Evolutionary conservation across 2,329 filamentous ascomycete species (phyloP), one percentile per base, ranked within the genome.

Genomic region (Colletotrichum sp.): DNA sequence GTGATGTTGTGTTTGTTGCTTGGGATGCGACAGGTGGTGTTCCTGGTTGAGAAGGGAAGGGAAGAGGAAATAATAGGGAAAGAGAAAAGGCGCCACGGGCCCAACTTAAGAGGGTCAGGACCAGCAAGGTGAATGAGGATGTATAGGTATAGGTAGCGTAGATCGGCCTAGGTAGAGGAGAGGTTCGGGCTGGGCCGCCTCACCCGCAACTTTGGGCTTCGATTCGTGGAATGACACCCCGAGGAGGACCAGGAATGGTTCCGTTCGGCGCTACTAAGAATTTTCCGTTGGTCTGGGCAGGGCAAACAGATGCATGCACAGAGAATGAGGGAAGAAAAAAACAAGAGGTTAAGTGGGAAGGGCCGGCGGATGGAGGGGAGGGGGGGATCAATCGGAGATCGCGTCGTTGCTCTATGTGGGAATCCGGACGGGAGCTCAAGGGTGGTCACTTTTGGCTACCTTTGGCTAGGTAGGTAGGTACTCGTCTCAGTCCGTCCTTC

Each of bases 151-250:
- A 18, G 36, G 36, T 49, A 49, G 39, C 18, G 9, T 12, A 49
- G 72, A 76, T 72, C 67, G 55, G 72, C 24, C 73, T 26, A 16
- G 55, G 68, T 13, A 28, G 39, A 62, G 55, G 18, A 63, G 28
- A 62, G 18, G 60, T 32, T 62, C 70, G 73, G 73, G 73, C 70
- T 76, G 73, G 73, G 55, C 73, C 73, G 64, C 70, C 57, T 76
- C 70, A 64, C 30, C 52, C 68, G 69, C 73, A 68, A 44, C 26
- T 36, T 55, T 66, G 73, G 32, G 44, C 59, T 72, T 68, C 65
- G 64, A 76, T 76, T 76, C 73, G 73, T 76, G 73, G 73, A 76
- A 76, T 68, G 70, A 73, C 32, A 76, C 39, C 64, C 70, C 70
- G 73, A 73, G 70, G 21, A 52, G 16, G 44, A 64, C 34, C n/a